These are phyloP conservation scores for Boletus tomentosulus DNA, from an alignment of 768 basidiomycete species.

Conservation along the genomic window DNA sequence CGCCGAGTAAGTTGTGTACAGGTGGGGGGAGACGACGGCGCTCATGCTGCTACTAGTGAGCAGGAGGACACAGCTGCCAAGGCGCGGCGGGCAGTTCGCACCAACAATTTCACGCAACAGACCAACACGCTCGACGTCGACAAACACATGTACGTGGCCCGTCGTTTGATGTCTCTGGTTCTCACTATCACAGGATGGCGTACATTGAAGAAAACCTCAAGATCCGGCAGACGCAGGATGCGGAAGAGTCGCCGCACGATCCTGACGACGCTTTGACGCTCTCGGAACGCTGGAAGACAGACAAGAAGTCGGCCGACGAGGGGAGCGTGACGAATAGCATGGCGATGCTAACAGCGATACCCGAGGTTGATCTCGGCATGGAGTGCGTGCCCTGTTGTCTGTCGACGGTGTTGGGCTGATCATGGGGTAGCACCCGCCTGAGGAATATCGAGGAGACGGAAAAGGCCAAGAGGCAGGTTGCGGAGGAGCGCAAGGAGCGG, in stretches of 20 bases:
- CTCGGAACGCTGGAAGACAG: constrained; percentile 61
- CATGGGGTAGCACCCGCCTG: constrained; percentile 61
- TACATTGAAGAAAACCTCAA: constrained; percentile 95
- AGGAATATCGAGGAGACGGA: constrained; percentile 98
- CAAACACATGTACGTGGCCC: constrained; percentile 83
- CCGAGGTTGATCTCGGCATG: constrained; percentile 97
- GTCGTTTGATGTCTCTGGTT: not conserved
- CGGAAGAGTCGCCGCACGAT: constrained; percentile 42
- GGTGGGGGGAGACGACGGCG: not conserved
- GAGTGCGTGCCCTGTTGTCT: constrained; percentile 60
- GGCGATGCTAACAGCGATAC: constrained; percentile 96
- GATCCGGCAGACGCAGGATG: constrained; percentile 55
- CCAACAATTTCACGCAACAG: constrained; percentile 96
- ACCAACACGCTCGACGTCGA: constrained; percentile 95
- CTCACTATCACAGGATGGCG: constrained; percentile 70
- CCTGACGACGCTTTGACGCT: constrained; percentile 74
- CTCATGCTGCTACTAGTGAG: constrained; percentile 37
- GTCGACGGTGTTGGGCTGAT: not conserved
- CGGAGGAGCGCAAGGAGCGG: constrained; percentile 63
- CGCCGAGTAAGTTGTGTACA: constrained; percentile 44
- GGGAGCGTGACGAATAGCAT: constrained; percentile 91
- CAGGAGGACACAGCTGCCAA: constrained; percentile 65
- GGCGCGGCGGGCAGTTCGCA: constrained; percentile 68
- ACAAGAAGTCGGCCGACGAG: constrained; percentile 63
- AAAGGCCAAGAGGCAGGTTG: constrained; percentile 85